Conservation (phyloP, 352 stramenopile species). For the Pythium insidiosum region DNA sequence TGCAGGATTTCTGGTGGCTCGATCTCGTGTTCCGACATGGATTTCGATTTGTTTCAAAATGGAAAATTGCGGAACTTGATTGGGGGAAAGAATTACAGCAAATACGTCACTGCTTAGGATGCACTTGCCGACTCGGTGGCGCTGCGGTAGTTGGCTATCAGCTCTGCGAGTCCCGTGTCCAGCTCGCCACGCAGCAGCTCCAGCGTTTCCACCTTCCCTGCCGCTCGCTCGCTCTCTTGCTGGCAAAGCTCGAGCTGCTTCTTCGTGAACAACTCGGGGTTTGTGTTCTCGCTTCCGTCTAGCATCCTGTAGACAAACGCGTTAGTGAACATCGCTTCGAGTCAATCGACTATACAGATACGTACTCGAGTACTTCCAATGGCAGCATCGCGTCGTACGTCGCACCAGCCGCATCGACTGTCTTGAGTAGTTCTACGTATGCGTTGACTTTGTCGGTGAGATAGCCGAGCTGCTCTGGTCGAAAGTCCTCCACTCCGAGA, state of each 20-base stretch:
- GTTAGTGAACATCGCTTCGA: constrained; percentile 1
- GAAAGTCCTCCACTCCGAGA: constrained; percentile 47
- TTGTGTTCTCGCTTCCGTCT: constrained; percentile 39
- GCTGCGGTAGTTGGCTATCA: too few species aligned
- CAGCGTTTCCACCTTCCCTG: constrained; percentile 41
- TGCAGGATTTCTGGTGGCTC: too few species aligned
- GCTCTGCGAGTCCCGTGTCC: constrained; percentile 27
- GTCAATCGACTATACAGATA: constrained; percentile 5
- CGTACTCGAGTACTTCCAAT: constrained; percentile 48
- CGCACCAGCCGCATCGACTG: constrained; percentile 27
- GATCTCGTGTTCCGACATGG: too few species aligned
- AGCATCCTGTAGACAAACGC: constrained; percentile 24
- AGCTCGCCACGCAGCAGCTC: constrained; percentile 42
- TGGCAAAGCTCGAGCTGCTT: constrained; percentile 49
- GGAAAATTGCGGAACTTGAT: too few species aligned
- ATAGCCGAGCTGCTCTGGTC: constrained; percentile 47
- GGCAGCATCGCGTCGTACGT: constrained; percentile 55
- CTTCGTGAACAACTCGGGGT: constrained; percentile 66
- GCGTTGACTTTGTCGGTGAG: constrained; percentile 44
- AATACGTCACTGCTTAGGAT: too few species aligned
- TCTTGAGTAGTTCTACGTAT: constrained; percentile 55
- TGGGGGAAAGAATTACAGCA: too few species aligned
- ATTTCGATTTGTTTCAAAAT: too few species aligned
- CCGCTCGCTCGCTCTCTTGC: constrained; percentile 38
- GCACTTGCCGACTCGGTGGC: too few species aligned